Evolutionary conservation across 495 filamentous ascomycete species (phyloP).

Genomic region (Podospora didyma): DNA sequence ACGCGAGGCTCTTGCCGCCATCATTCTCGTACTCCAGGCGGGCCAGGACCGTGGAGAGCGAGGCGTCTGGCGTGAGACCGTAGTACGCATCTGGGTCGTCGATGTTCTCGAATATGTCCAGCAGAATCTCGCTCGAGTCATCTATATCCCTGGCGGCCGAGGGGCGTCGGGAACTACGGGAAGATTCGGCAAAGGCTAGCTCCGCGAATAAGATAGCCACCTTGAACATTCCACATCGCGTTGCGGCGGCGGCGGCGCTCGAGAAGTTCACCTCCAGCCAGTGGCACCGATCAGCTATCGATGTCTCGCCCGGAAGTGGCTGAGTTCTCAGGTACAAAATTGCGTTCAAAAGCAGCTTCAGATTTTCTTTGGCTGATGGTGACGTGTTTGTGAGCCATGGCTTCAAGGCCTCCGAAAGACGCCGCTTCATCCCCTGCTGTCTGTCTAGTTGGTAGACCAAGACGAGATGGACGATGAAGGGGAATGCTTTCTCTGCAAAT

Average conservation of each 20-base stretch:
- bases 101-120: conserved; percentile 81
- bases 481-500: conserved; percentile 68
- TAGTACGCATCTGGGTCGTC: conserved; percentile 97
- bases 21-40: conserved; percentile 88
- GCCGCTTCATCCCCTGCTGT: conserved; percentile 43
- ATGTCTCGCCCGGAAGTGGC: conserved; percentile 65
- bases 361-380: conserved; percentile 39
- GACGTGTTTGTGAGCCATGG: conserved; percentile 46
- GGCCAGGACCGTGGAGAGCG: conserved; percentile 69
- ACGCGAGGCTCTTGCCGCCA: conserved; percentile 82
- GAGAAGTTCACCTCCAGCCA: conserved; percentile 85
- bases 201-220: conserved; percentile 83
- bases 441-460: conserved; percentile 52
- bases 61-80: conserved; percentile 77
- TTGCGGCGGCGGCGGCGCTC: conserved; percentile 71
- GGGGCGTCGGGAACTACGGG: conserved; percentile 60
- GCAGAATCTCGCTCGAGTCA: conserved; percentile 61
- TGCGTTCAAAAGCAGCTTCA: conserved; percentile 64
- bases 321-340: conserved; percentile 88
- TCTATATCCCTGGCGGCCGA: conserved; percentile 51
- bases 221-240: conserved; percentile 77
- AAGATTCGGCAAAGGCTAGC: conserved; percentile 53
- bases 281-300: conserved; percentile 68
- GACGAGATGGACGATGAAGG: conserved; percentile 76
- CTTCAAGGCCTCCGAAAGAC: conserved; percentile 46